Base-by-base conservation (phyloP, 371 early-diverging fungal species). In the Phascolomyces articulosus region DNA sequence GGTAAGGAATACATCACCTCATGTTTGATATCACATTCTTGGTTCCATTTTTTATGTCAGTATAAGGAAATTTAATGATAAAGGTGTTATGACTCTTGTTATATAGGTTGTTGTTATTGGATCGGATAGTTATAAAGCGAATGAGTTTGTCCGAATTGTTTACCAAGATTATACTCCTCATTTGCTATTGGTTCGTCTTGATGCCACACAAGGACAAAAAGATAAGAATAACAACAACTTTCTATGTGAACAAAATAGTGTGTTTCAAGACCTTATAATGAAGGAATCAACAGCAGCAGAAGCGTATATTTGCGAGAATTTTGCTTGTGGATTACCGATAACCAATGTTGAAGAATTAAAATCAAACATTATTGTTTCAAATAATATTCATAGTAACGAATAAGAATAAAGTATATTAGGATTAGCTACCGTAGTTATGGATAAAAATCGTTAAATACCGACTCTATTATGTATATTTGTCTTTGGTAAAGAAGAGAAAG, bases 251-350 rank as follows among this genome's bases (percentile, higher is more conserved):
- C 66, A 67, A 11, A 79, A 81, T 49, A 59, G 59, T 15, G 51
- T 70, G 3, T 64, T 77, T 23, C 64, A 58, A 53, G 60, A 71
- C 28, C 69, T 80, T 21, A 56, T 65, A 48, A 28, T 66, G 28
- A 10, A 34, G n/a, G 51, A 53, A 16, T 48, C 60, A 40, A 60
- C 67, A 10, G 31, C 29, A 6, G 47, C 16, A 1, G 15, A n/a
- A 16, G 55, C 64, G 20, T 77, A 74, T 55, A 73, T 84, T 27
- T 84, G 85, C 40, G 79, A 82, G 51, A 77, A 84, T 29, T 84
- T 84, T 58, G 68, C 80, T 2, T 84, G 85, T 59, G 77, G 85
- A 24, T 40, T 77, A 56, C 81, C 85, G 1, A 75, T 84, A 40
- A 20, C n/a, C 24, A 60, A 65, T 59, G n/a, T 69, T 11, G 51